These are phyloP conservation scores for Penicillium sp. DNA, from an alignment of 2,329 filamentous ascomycete genomes.

Conservation along the genomic window DNA sequence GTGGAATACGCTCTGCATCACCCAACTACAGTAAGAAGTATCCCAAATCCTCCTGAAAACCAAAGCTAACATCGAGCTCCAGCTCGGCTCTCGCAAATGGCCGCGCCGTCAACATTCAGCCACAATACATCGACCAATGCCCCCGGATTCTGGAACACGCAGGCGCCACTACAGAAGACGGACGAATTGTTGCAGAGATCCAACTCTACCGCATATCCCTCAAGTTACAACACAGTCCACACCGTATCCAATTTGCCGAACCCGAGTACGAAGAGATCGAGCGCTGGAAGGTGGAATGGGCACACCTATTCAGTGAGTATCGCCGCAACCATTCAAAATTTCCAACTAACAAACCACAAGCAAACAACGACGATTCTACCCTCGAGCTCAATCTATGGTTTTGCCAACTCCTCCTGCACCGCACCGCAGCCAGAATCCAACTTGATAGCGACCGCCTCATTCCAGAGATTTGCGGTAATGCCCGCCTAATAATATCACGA, in stretches of 20 bases:
- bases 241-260: conserved; percentile 29
- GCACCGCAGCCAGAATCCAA: conserved; percentile 31
- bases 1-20: conserved; percentile 37
- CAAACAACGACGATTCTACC: conserved; percentile 31
- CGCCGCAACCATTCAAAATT: background rate
- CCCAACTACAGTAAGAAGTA: conserved; percentile 34
- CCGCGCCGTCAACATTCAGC: conserved; percentile 32
- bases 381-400: conserved; percentile 38
- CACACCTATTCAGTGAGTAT: conserved; percentile 31
- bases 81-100: conserved; percentile 35
- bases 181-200: conserved; percentile 34
- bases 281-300: conserved; percentile 38
- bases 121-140: conserved; percentile 33
- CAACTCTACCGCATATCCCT: conserved; percentile 34
- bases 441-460: conserved; percentile 27
- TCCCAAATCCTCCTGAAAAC: background rate
- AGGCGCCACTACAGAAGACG: conserved; percentile 31
- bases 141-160: conserved; percentile 33
- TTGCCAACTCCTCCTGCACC: conserved; percentile 37
- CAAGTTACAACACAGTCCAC: conserved; percentile 26
- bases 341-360: conserved; percentile 13
- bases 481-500: conserved; percentile 32
- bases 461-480: conserved; percentile 30
- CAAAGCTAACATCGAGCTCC: conserved; percentile 7
- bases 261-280: conserved; percentile 36